Conservation (phyloP, 805 yeast species). For the Debaryomyces maramus region DNA sequence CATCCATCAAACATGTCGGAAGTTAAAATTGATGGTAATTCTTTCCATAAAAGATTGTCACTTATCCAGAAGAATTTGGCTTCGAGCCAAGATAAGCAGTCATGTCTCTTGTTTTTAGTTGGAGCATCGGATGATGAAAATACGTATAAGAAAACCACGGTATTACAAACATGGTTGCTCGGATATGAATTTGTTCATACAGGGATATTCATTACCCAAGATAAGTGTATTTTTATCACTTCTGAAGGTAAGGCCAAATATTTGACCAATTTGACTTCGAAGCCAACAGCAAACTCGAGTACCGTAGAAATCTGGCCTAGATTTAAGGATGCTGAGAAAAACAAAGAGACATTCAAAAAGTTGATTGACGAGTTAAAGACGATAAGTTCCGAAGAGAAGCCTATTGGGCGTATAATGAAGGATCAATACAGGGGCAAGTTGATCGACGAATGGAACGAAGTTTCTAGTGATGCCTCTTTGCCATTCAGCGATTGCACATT, state of each 20-base stretch:
- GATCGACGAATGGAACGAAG: conserved; percentile 72
- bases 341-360: conserved; percentile 62
- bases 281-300: conserved; percentile 39
- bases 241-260: conserved; percentile 84
- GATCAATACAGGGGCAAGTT: conserved; percentile 84
- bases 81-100: conserved; percentile 17
- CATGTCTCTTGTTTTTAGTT: conserved; percentile 56
- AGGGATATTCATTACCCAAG: conserved; percentile 60
- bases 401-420: conserved; percentile 67
- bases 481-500: conserved; percentile 50
- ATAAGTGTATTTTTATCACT: conserved; percentile 65
- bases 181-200: conserved; percentile 98
- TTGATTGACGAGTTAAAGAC: conserved; percentile 49
- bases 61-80: conserved; percentile 37
- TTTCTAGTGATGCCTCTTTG: conserved; percentile 32
- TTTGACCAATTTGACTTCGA: conserved; percentile 55
- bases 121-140: conserved; percentile 88
- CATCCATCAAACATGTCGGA: conserved; percentile 49
- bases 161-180: conserved; percentile 84
- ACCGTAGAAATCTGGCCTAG: conserved; percentile 64
- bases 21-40: conserved; percentile 51
- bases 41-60: conserved; percentile 54
- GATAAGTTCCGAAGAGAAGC: conserved; percentile 33
- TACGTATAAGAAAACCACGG: conserved; percentile 85
- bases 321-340: conserved; percentile 78